Evolutionary conservation across 768 basidiomycete species (phyloP), one percentile per base, ranked within the genome.

Genomic region (Mycena amicta): DNA sequence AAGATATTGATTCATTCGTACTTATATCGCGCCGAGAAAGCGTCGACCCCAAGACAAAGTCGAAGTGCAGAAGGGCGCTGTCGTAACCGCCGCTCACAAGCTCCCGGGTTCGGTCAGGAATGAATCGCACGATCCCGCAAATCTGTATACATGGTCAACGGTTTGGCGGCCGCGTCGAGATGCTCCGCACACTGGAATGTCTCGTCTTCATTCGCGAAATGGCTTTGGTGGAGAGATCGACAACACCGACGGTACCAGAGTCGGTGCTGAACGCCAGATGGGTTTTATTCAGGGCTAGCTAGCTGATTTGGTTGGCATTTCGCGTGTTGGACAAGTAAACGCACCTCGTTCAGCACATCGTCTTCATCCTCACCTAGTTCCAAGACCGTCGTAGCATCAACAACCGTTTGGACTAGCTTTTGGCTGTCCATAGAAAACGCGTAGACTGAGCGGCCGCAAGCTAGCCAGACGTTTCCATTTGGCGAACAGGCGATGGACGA

Each of bases 11-110:
- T n/a, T n/a, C n/a, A 52, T 25, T 63, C 79, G 25, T 52, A 90
- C 90, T 68, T 50, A 92, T 78, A 67, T 86, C 79, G 47, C 80
- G 75, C 31, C 79, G 78, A 3, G 90, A 89, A 40, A 90, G 72
- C 5, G 83, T 50, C 27, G 73, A 82, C 27, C 83, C 79, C 71
- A 83, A 83, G 15, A 65, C 63, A 56, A 81, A 81, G 64, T 92
- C 89, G 65, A 84, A 87, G 66, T 93, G 92, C 15, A 89, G 68
- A 25, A 93, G 64, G 3, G 77, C 72, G 39, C 78, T 82, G 63
- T 94, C 92, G 65, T 89, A 93, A 2, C 92, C 92, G 4, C 85
- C 90, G 59, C 88, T 91, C 23, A 94, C 78, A 13, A 92, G 66
- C 69, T 93, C 92, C 41, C 76, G 79, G 3, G 89, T 84, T 23